Percentiles rank a stretch among this genome's conserved stretches.
Evolutionary conservation across 1,284 basidiomycete species (phyloP).

Genomic region (Neonothopanus nambi): DNA sequence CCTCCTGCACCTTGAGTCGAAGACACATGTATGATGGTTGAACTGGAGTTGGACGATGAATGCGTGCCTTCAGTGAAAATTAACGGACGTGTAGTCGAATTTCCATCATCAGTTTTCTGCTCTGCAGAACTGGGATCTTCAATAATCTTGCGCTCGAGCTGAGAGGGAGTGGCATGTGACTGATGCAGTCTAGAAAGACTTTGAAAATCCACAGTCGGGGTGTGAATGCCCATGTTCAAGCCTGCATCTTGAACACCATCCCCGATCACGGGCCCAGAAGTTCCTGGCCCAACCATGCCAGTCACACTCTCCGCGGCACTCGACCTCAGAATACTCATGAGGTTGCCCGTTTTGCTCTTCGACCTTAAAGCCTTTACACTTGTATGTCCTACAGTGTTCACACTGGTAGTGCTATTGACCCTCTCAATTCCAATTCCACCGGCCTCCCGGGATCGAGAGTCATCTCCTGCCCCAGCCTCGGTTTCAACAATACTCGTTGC

Average conservation of each 20-base stretch:
- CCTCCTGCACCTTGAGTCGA: conserved; percentile 18
- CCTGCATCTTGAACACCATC: background rate
- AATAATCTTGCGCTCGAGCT: conserved; percentile 54
- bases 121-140: conserved; percentile 38
- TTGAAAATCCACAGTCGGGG: conserved; percentile 4
- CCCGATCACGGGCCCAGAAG: no score
- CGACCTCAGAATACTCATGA: conserved; percentile 52
- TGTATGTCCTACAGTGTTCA: no score
- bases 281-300: conserved; percentile 11
- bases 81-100: conserved; percentile 7
- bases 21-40: background rate
- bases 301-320: conserved; percentile 29
- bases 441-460: no score
- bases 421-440: background rate
- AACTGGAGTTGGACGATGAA: background rate
- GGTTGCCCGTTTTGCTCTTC: conserved; percentile 43
- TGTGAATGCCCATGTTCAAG: background rate
- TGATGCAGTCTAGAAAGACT: background rate
- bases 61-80: background rate
- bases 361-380: no score
- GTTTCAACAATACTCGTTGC: conserved; percentile 41
- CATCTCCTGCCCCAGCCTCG: conserved; percentile 11
- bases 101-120: conserved; percentile 25
- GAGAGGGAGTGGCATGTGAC: conserved; percentile 2
- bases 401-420: conserved; percentile 20